Evolutionary conservation across 2,329 filamentous ascomycete species (phyloP), one percentile per base, ranked within the genome.

Genomic region (Clonostachys byssicola): DNA sequence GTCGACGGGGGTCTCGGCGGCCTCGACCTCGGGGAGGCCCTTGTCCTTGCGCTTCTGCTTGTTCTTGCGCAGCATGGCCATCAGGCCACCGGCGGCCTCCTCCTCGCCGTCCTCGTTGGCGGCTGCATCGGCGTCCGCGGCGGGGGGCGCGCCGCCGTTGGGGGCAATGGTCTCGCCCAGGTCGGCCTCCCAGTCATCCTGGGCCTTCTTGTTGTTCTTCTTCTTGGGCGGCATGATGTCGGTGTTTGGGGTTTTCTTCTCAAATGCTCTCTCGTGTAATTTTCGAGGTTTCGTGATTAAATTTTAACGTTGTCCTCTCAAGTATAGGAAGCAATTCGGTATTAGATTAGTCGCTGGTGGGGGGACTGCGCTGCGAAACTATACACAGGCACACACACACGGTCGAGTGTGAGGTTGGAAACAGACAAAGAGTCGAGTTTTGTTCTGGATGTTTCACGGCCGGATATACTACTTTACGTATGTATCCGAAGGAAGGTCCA

Each of bases 151-250:
- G 56, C 51, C 45, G 51, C 80, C 71, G 45, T 77, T 74, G 8
- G 87, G 83, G 54, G 81, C 80, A 60, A 84, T 78, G 51, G 77
- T 74, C 73, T 96, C 92, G 60, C 91, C 92, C 47, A 96, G 77
- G 54, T 96, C 91, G 47, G 88, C 85, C 69, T 97, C 94, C 92
- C 92, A 96, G 77, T 96, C 90, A 62, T 96, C 89, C 64, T 88
- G 82, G 63, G 77, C 82, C 66, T 83, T 85, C 78, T 92, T 95
- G 66, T 86, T 87, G 58, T 74, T 75, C 81, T 96, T 96, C 80
- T 94, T 95, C 77, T 96, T 96, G 52, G 92, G 92, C 62, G 92
- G 74, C 92, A 96, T 97, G 51, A 68, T 76, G 68, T 51, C 51
- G 56, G 53, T 65, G 46, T 46, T 50, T 10, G 42, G 14, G 23